These are phyloP conservation scores for Mucor racemosus DNA, from an alignment of 371 early-diverging fungal species.

Conservation along the genomic window DNA sequence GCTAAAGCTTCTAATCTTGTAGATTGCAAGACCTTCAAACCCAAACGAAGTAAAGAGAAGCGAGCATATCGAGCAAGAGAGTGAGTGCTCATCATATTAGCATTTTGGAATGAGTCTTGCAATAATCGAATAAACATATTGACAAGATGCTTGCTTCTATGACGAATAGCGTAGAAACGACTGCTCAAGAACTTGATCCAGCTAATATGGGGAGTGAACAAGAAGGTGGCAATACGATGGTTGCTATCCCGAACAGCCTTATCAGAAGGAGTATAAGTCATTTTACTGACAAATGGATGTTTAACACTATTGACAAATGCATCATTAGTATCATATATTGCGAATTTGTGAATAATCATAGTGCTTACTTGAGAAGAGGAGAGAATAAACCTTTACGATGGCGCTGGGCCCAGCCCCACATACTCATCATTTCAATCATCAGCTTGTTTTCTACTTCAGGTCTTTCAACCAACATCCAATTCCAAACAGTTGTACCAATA, in stretches of 20 bases:
- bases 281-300: constrained; percentile 86
- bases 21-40: constrained; percentile 75
- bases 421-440: constrained; percentile 78
- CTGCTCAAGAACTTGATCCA: constrained; percentile 88
- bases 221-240: constrained; percentile 62
- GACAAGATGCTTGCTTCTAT: constrained; percentile 75
- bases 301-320: constrained; percentile 33
- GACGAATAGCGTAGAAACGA: constrained; percentile 82
- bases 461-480: constrained; percentile 81
- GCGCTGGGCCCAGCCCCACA: constrained; percentile 86
- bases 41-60: constrained; percentile 79
- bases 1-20: constrained; percentile 72
- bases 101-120: constrained; percentile 74
- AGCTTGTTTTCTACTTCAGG: constrained; percentile 76
- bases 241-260: constrained; percentile 71
- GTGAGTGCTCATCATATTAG: constrained; percentile 67
- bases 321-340: neutral
- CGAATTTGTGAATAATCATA: neutral
- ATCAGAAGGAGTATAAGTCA: constrained; percentile 92
- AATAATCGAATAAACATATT: constrained; percentile 77
- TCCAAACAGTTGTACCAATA: constrained; percentile 84
- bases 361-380: constrained; percentile 42
- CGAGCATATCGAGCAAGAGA: constrained; percentile 79
- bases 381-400: constrained; percentile 82
- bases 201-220: constrained; percentile 77